Evolutionary conservation across 129 eudicot species (phyloP).

Genomic region (Cynara cardunculus): DNA sequence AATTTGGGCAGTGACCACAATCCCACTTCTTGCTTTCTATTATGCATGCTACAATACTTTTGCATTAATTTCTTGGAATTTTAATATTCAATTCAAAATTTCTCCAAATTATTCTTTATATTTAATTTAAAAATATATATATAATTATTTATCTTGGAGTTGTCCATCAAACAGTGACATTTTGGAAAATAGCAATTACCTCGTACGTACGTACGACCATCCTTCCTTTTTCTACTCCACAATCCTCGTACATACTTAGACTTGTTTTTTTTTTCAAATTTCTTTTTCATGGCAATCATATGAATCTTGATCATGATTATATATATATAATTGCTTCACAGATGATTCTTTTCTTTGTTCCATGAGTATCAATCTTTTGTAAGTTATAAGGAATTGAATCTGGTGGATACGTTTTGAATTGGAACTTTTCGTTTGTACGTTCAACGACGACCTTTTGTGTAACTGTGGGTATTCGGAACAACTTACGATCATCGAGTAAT

Average conservation of each 20-base stretch:
- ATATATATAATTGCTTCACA: neutral
- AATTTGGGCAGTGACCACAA: conserved; percentile 39
- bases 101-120: neutral
- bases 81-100: neutral
- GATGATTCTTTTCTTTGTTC: neutral
- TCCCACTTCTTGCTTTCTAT: conserved; percentile 26
- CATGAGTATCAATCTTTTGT: neutral
- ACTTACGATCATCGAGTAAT: no score
- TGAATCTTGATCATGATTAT: neutral
- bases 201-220: neutral
- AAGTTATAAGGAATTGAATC: neutral
- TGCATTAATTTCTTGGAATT: neutral
- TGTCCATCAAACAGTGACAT: conserved; percentile 10
- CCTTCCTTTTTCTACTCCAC: neutral
- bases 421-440: neutral
- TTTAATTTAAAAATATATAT: neutral
- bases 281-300: neutral
- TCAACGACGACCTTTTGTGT: no score
- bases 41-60: conserved; percentile 21
- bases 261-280: neutral
- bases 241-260: neutral
- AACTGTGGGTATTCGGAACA: no score
- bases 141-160: neutral
- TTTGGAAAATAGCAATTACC: neutral
- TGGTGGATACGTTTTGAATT: neutral